Base-by-base conservation (phyloP, 176 grass and related monocot genomes). In the Bonia amplexicaulis region DNA sequence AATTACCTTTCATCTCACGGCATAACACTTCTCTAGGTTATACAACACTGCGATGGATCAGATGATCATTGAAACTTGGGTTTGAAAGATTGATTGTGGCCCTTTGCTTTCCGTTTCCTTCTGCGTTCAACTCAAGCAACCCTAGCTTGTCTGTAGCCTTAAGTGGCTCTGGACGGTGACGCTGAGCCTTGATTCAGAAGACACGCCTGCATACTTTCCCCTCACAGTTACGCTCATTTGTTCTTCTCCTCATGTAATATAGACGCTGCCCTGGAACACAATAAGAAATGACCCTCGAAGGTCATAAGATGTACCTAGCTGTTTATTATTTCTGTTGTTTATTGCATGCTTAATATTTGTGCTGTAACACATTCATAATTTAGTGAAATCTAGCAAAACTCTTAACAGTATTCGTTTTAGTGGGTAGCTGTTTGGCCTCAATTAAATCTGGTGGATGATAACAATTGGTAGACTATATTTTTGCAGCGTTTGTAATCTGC, bases 231-330 rank as follows among this genome's bases (percentile, higher is more conserved):
- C 1, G 6, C 5, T 44, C 67, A 13, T 68, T 85, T 67, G 61
- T 83, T 79, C 41, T 26, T 74, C 82, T 90, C 22, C 42, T 74
- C 80, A 33, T 90, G 89, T 90, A 84, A 80, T 87, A 68, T 90
- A 90, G 58, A 84, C 78, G n/a, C 8, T 61, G 63, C 9, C n/a
- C 60, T 68, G 33, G 60, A 74, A 53, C 68, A 69, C 41, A 79
- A 66, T 74, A 90, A 87, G 71, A 79, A 74, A 83, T 72, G 29
- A 20, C 4, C 22, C 62, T 66, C 25, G 35, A 83, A 61, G 49
- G 59, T 79, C 80, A 22, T 81, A 76, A 33, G 22, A 52, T 87
- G 80, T 87, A 87, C 61, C 19, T 83, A 87, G 51, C 59, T 52
- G 74, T 79, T 90, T 51, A 74, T 52, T 74, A 68, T 71, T 27